These are phyloP conservation scores for Penicillium sp. DNA, from an alignment of 2,329 filamentous ascomycete species.

Conservation along the genomic window DNA sequence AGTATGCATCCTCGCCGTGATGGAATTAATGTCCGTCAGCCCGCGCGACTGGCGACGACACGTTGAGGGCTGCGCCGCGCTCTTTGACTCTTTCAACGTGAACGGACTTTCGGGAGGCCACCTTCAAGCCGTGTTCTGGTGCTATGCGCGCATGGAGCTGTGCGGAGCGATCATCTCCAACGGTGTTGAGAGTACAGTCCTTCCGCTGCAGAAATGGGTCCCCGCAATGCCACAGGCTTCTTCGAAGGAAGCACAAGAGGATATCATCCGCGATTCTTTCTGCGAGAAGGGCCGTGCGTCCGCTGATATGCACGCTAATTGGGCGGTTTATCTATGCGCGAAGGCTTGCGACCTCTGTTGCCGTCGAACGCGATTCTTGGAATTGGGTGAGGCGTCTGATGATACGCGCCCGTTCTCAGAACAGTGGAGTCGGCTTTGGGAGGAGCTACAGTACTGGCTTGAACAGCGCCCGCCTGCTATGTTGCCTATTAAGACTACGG, in stretches of 20 bases:
- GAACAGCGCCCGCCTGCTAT: slow-evolving; percentile 47
- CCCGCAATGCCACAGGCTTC: slow-evolving; percentile 32
- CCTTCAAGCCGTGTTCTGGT: slow-evolving; percentile 56
- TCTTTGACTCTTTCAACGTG: slow-evolving; percentile 51
- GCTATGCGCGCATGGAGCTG: slow-evolving; percentile 55
- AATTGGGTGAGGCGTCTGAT: slow-evolving; percentile 46
- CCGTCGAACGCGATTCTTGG: slow-evolving; percentile 47
- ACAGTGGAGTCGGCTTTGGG: slow-evolving; percentile 50
- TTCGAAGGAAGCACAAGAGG: slow-evolving; percentile 31
- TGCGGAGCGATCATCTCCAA: slow-evolving; percentile 55
- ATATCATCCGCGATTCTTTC: slow-evolving; percentile 22
- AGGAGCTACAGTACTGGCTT: slow-evolving; percentile 50
- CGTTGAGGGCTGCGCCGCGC: slow-evolving; percentile 54
- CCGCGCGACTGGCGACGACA: slow-evolving; percentile 53
- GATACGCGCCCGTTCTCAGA: slow-evolving; percentile 41
- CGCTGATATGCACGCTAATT: slow-evolving; percentile 58
- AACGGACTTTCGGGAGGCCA: slow-evolving; percentile 52
- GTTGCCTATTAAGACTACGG: slow-evolving; percentile 45
- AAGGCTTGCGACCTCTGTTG: slow-evolving; percentile 52
- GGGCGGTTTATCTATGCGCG: slow-evolving; percentile 56
- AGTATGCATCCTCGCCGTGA: slow-evolving; percentile 52
- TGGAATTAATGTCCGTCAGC: slow-evolving; percentile 51
- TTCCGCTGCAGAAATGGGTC: slow-evolving; percentile 51
- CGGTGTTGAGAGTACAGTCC: slow-evolving; percentile 48
- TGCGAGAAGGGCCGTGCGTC: slow-evolving; percentile 19